Evolutionary conservation across 192 early-diverging fungal species (phyloP).

Genomic region (Gonapodya prolifera): DNA sequence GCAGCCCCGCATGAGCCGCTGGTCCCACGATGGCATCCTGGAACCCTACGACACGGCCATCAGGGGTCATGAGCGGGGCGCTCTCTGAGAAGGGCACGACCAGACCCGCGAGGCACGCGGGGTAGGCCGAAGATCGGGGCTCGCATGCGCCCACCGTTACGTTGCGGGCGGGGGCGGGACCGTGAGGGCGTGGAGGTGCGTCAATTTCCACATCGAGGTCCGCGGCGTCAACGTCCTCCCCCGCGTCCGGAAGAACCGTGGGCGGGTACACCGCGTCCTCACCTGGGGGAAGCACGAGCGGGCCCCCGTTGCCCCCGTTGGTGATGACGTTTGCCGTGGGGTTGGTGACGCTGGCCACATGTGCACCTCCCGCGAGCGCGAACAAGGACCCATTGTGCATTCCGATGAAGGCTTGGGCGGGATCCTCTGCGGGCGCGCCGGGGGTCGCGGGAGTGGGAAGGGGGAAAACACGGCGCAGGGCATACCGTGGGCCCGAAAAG

Average conservation of each 20-base stretch:
- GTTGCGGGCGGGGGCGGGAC: too few species aligned
- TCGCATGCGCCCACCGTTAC: too few species aligned
- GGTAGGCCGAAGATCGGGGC: background rate
- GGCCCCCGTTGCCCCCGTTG: too few species aligned
- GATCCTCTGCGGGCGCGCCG: background rate
- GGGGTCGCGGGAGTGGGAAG: background rate
- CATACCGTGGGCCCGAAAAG: background rate
- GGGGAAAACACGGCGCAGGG: background rate
- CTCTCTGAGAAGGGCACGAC: background rate
- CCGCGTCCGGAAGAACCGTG: too few species aligned
- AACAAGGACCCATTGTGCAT: background rate
- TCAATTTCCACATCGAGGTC: too few species aligned
- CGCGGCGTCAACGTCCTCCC: too few species aligned
- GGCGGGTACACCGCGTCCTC: too few species aligned
- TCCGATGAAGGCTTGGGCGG: background rate
- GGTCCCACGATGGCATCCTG: background rate
- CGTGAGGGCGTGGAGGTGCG: too few species aligned
- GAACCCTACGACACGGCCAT: background rate
- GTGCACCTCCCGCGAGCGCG: background rate
- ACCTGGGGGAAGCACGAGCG: too few species aligned
- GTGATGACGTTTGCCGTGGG: too few species aligned
- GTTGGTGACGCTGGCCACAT: too few species aligned
- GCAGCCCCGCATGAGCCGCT: background rate
- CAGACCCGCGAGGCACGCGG: constrained; percentile 6
- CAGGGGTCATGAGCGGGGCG: background rate